Conservation (phyloP, 495 filamentous ascomycete genomes). For the Xylaria intraflava region DNA sequence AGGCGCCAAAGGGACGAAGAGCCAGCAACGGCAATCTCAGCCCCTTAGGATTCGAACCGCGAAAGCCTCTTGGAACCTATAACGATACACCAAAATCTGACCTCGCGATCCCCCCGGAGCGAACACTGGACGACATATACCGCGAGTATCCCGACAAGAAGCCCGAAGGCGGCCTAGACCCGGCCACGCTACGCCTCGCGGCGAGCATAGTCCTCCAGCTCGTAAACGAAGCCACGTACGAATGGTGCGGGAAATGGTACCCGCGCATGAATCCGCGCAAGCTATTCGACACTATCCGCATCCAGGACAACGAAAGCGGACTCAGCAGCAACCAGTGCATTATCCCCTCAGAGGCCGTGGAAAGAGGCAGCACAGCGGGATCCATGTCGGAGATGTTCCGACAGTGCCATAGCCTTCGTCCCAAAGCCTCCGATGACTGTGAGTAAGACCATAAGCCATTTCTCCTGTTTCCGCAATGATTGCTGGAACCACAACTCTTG, state of each 20-base stretch:
- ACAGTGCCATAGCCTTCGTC: background rate
- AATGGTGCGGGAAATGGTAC: slow-evolving; percentile 18
- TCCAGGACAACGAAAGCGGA: background rate
- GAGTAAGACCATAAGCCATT: background rate
- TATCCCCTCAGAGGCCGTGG: slow-evolving; percentile 15
- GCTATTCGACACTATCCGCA: background rate
- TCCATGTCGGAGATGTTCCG: slow-evolving; percentile 9
- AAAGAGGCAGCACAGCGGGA: background rate
- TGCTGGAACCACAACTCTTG: background rate
- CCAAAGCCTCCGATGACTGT: background rate
- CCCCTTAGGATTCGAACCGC: background rate
- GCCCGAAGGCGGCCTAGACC: slow-evolving; percentile 4
- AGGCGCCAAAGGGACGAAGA: background rate
- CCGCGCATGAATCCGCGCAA: slow-evolving; percentile 4
- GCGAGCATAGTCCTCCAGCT: slow-evolving; percentile 4
- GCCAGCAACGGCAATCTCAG: background rate
- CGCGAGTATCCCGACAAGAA: slow-evolving; percentile 7
- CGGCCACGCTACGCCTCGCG: background rate
- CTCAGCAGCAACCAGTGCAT: background rate
- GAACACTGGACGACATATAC: slow-evolving; percentile 10
- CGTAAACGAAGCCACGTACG: slow-evolving; percentile 5
- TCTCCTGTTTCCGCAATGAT: background rate
- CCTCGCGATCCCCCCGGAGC: background rate
- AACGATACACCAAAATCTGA: background rate
- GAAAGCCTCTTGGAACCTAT: background rate